Conservation (phyloP, 306 rosid species). For the Vachellia pachyceras region DNA sequence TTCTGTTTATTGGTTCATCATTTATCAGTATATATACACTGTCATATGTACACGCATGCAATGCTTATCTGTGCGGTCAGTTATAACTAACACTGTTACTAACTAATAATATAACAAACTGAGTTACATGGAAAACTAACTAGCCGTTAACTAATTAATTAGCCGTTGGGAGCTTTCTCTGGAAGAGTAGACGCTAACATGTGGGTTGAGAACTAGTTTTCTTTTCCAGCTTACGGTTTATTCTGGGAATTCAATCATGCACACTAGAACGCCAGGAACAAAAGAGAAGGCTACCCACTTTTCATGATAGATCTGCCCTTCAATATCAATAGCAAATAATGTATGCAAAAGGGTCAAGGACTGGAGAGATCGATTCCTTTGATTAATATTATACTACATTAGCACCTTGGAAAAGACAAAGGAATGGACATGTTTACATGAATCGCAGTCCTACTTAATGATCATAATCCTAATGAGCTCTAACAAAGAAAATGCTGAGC, state of each 20-base stretch:
- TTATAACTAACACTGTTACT: too few species aligned
- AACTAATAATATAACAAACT: too few species aligned
- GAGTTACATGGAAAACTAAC: too few species aligned
- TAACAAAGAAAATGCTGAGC: slow-evolving; percentile 84
- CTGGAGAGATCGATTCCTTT: neutral
- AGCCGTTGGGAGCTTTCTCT: too few species aligned
- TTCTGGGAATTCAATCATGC: neutral
- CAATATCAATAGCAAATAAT: neutral
- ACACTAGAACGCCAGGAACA: neutral
- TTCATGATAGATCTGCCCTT: neutral
- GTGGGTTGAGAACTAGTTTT: neutral
- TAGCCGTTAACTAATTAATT: too few species aligned
- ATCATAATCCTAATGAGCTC: slow-evolving; percentile 56
- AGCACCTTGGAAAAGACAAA: neutral
- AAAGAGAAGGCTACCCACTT: neutral
- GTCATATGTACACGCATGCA: too few species aligned
- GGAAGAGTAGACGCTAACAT: too few species aligned
- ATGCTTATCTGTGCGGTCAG: too few species aligned
- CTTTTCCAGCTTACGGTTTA: neutral
- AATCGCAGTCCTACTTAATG: neutral
- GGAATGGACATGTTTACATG: slow-evolving; percentile 1
- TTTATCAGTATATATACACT: too few species aligned
- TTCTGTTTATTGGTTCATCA: too few species aligned
- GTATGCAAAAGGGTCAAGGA: neutral
- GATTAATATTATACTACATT: neutral